Evolutionary conservation across 73 alveolate genomes (phyloP), one percentile per base, ranked within the genome.

Genomic region (Blepharisma japonicum): DNA sequence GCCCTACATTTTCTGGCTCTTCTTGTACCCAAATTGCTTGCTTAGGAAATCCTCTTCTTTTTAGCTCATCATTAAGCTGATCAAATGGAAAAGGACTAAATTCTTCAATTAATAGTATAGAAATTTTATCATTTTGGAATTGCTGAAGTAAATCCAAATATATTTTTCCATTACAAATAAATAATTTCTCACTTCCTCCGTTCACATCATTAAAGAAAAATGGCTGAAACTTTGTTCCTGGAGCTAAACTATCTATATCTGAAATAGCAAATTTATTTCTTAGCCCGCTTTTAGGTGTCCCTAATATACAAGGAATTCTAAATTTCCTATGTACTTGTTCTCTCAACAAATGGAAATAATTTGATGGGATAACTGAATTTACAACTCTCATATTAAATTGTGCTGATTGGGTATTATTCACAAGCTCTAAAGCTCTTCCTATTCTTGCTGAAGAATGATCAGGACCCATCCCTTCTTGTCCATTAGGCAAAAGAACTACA

Each of bases 391-490:
- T 85, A 80, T 93, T 93, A 39, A 70, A 8, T 45, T 45, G 66
- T 70, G 9, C 2, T 1, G 80, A 70, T n/a, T 14, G 46, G 46
- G 66, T 25, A 45, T 45, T 21, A 77, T 85, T 89, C 9, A 81
- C 86, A 18, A 88, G 78, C 71, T 87, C 76, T 18, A 93, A 71
- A 90, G 82, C 91, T 77, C 97, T 88, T 77, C 90, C 98, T 32
- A 91, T 79, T 70, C 93, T 89, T 51, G 93, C 96, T 49, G 94
- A 80, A 21, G 97, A 87, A 77, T 93, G 98, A 78, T 93, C 98
- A 46, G 97, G 96, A 8, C 98, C 98, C 56, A 91, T 79, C 6
- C 97, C 98, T 84, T 93, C 98, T 84, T 79, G 89, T 45, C 98
- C 98, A 61, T 93, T 94, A 2, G 98, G 98, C 45, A 93, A 78